Percentiles rank a stretch among this genome's conserved stretches.
phyloP scores from a whole-genome alignment of 2,329 filamentous ascomycete genomes.

The Cadophora luteo-olivacea region DNA sequence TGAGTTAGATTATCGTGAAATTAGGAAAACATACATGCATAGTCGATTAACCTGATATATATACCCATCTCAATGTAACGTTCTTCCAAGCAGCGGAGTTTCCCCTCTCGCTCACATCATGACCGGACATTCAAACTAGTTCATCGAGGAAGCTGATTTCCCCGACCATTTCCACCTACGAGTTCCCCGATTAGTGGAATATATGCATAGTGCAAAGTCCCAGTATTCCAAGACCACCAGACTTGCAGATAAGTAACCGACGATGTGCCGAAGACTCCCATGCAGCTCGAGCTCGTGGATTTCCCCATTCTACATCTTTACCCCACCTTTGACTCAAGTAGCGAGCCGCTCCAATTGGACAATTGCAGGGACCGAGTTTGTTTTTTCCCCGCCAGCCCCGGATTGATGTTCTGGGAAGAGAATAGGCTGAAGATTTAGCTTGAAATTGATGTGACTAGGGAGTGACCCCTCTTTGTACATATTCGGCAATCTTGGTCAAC shows the following conservation, averaged over 20 bases:
- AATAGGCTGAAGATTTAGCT: neutral
- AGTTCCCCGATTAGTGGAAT: constrained; percentile 9
- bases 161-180: neutral
- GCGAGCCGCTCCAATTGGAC: neutral
- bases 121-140: neutral
- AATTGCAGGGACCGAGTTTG: neutral
- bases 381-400: neutral
- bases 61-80: neutral
- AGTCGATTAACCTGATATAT: neutral
- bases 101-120: neutral
- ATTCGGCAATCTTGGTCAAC: neutral
- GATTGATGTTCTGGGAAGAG: neutral
- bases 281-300: neutral
- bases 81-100: neutral
- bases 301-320: neutral
- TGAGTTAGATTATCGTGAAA: neutral
- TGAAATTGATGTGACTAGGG: neutral
- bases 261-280: neutral
- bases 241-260: neutral
- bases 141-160: neutral
- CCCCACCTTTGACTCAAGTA: neutral
- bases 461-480: neutral
- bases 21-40: neutral
- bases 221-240: neutral
- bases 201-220: neutral